Conservation (phyloP, 2,329 filamentous ascomycete genomes). For the Drechmeria coniospora region DNA sequence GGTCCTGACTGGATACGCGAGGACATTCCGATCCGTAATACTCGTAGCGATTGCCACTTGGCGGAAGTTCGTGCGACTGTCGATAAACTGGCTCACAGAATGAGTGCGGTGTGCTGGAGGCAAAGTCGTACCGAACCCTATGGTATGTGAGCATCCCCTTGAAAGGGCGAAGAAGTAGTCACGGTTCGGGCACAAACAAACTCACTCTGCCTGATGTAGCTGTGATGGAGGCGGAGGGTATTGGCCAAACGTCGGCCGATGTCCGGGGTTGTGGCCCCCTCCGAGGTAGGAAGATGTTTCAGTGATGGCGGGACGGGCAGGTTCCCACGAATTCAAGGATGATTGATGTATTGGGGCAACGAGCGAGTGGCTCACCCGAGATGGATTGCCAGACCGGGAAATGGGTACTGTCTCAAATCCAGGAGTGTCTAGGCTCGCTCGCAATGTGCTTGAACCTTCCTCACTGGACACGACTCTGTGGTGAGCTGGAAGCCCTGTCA, state of each 20-base stretch:
- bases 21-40: neutral
- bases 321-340: neutral
- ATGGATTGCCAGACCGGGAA: neutral
- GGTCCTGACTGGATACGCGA: neutral
- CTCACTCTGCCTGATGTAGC: constrained; percentile 1
- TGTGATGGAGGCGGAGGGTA: neutral
- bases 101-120: neutral
- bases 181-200: neutral
- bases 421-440: constrained; percentile 7
- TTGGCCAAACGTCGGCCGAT: neutral
- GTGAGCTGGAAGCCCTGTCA: constrained; percentile 2
- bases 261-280: neutral
- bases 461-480: constrained; percentile 8
- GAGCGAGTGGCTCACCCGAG: neutral
- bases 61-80: neutral
- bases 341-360: no score
- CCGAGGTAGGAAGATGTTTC: neutral
- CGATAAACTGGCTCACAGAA: neutral
- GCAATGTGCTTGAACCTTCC: constrained; percentile 7
- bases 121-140: neutral
- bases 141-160: neutral
- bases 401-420: constrained; percentile 9
- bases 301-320: neutral
- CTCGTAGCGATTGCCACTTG: neutral
- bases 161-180: neutral